phyloP scores from a whole-genome alignment of 2,329 filamentous ascomycete genomes.

The Apiospora rasikravindrae region DNA sequence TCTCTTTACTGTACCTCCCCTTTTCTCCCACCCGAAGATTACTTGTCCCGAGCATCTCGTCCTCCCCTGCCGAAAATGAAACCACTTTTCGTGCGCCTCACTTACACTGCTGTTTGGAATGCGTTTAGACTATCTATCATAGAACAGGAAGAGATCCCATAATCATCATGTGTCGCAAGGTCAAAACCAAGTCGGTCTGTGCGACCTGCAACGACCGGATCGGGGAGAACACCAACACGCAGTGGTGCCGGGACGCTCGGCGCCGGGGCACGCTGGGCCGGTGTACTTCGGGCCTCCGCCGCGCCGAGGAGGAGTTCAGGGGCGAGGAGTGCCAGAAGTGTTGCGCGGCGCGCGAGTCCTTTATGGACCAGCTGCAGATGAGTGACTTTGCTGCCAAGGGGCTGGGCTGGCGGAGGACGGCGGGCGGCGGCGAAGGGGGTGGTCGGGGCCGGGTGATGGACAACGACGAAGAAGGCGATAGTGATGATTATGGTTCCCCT shows the following conservation, averaged over 20 bases:
- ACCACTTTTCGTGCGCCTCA: too few relatives aligned
- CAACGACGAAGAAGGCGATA: conserved; percentile 18
- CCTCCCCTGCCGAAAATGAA: background rate
- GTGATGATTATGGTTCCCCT: conserved; percentile 13
- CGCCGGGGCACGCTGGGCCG: conserved; percentile 26
- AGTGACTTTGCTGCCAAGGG: conserved; percentile 25
- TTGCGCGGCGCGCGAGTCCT: conserved; percentile 21
- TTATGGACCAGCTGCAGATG: conserved; percentile 26
- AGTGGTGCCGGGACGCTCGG: conserved; percentile 26
- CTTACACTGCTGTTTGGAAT: background rate
- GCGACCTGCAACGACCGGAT: conserved; percentile 26
- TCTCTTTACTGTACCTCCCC: background rate
- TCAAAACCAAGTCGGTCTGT: conserved; percentile 27
- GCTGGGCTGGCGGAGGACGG: conserved; percentile 24
- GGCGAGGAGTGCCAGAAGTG: conserved; percentile 28
- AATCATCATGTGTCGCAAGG: conserved; percentile 26
- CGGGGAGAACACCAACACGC: conserved; percentile 24
- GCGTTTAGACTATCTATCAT: background rate
- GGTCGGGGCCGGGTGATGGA: conserved; percentile 19
- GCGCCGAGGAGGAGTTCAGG: conserved; percentile 27
- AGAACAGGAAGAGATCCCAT: background rate
- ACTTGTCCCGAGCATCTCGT: background rate
- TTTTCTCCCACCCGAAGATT: background rate
- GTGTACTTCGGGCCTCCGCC: conserved; percentile 23
- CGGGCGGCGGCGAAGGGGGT: background rate